Evolutionary conservation across 371 early-diverging fungal genomes (phyloP).

Genomic region (Mortierella sp.): DNA sequence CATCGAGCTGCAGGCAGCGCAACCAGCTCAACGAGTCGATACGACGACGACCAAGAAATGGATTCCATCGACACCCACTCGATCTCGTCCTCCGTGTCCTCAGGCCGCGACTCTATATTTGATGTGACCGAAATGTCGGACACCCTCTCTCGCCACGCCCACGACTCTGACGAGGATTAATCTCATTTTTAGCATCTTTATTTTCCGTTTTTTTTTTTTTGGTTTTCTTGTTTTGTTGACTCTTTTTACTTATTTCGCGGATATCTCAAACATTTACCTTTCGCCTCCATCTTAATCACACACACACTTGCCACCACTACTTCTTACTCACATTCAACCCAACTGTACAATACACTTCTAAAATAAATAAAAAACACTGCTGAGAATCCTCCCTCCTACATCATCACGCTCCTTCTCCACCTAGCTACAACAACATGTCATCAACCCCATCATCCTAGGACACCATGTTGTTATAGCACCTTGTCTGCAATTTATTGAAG

Average conservation of each 20-base stretch:
- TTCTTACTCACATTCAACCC: neutral
- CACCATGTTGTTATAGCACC: neutral
- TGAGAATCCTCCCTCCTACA: neutral
- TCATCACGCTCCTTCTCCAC: no score
- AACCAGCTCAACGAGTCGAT: constrained; percentile 22
- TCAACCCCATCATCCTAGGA: no score
- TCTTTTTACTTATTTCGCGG: neutral
- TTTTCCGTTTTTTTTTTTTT: neutral
- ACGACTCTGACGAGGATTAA: neutral
- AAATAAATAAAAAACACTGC: neutral
- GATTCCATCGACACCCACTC: constrained; percentile 35
- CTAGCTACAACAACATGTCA: no score
- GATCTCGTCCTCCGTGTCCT: constrained; percentile 34
- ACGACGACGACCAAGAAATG: constrained; percentile 36
- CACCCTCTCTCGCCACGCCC: neutral
- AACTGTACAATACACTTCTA: neutral
- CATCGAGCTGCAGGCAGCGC: constrained; percentile 11
- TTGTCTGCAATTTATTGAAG: neutral
- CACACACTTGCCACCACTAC: neutral
- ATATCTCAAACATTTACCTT: no score
- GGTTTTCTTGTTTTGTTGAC: neutral
- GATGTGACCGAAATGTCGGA: constrained; percentile 40
- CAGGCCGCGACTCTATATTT: constrained; percentile 33
- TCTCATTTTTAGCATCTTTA: neutral
- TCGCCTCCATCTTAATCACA: no score